Evolutionary conservation across 768 basidiomycete species (phyloP), one percentile per base, ranked within the genome.

Genomic region (Phallus indusiatus): DNA sequence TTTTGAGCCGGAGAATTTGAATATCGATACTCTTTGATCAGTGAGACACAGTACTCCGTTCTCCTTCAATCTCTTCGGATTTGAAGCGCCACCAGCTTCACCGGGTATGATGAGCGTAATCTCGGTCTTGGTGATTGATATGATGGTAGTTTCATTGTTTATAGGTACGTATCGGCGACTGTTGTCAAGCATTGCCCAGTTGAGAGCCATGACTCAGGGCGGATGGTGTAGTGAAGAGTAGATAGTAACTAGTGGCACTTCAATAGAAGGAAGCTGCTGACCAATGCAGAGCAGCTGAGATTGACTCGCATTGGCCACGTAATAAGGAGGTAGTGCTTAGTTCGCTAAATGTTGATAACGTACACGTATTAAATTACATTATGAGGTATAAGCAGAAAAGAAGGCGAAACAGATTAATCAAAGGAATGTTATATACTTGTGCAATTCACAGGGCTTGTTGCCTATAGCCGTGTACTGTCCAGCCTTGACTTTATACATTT

Each of bases 131-230:
- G 82, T 78, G 57, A 86, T 65, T 0, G 74, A 75, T 14, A 80
- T 78, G 42, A 90, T 78, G 0, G 73, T 78, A 66, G 73, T 72
- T 69, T 92, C 89, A 48, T 81, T 70, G 0, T 79, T 82, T 18
- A 90, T 73, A 16, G 85, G 85, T 10, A 88, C 73, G 5, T 86
- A 85, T 10, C 76, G 71, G 54, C 80, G 76, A 47, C 83, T 75
- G 4, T 76, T 68, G 58, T 75, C 76, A 22, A 90, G 75, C 78
- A 86, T 87, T 0, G 80, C 78, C 84, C 85, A 89, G 73, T 91
- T 89, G 47, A 91, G 76, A 7, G 88, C 84, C 89, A 90, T 90
- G n/a, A 55, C 60, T 16, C 64, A 37, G n/a, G n/a, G n/a, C n/a
- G n/a, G n/a, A n/a, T n/a, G n/a, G n/a, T n/a, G n/a, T n/a, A n/a